phyloP scores from a whole-genome alignment of 148 eudicot genomes.

The Amaranthus palmeri region DNA sequence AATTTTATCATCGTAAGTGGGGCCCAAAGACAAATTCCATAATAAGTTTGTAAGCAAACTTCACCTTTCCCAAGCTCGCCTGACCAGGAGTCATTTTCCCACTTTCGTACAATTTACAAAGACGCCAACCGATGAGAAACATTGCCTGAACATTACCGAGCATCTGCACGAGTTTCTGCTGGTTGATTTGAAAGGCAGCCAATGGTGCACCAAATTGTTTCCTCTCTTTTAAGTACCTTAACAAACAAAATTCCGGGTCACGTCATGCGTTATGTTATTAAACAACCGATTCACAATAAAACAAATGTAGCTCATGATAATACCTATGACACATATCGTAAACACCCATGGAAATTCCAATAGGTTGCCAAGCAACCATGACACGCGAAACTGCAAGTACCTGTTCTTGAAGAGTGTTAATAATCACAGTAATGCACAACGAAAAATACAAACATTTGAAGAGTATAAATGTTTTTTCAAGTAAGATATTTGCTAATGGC shows the following conservation, averaged over 20 bases:
- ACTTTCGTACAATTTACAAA: constrained; percentile 83
- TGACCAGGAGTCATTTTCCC: constrained; percentile 90
- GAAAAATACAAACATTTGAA: background rate
- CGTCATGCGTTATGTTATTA: background rate
- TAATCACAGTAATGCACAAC: background rate
- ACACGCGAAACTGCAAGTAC: constrained; percentile 95
- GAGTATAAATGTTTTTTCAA: background rate
- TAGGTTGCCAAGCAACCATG: constrained; percentile 97
- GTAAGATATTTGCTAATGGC: no score
- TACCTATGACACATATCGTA: constrained; percentile 98
- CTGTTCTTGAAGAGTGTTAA: constrained; percentile 31
- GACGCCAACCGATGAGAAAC: constrained; percentile 87
- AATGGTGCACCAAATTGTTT: constrained; percentile 87
- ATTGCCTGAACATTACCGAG: constrained; percentile 83
- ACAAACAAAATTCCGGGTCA: constrained; percentile 6
- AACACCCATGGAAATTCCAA: constrained; percentile 95
- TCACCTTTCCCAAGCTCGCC: constrained; percentile 89
- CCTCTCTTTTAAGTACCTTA: constrained; percentile 81
- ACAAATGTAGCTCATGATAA: background rate
- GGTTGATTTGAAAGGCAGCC: constrained; percentile 90
- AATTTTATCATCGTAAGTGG: background rate
- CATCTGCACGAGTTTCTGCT: constrained; percentile 85
- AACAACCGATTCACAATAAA: background rate
- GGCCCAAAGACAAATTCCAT: background rate
- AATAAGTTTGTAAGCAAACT: constrained; percentile 6